Conservation (phyloP, 495 filamentous ascomycete species). For the Xylaria palmicola region DNA sequence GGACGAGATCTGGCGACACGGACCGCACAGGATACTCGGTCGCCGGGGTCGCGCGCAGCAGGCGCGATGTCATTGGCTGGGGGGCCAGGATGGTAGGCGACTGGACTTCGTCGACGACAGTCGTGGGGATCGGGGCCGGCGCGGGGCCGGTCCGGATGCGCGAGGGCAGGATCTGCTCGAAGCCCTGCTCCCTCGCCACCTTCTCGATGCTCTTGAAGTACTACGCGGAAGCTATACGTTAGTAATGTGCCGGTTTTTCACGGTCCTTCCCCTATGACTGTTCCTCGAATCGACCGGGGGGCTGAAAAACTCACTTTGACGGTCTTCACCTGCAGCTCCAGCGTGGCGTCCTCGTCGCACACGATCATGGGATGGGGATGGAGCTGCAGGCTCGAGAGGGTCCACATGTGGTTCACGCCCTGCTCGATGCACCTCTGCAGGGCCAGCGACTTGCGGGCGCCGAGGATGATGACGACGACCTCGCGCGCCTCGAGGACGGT, state of each 20-base stretch:
- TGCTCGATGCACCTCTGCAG: conserved; percentile 78
- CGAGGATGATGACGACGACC: conserved; percentile 79
- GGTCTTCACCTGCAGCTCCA: conserved; percentile 82
- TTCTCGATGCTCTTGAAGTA: conserved; percentile 70
- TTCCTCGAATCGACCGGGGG: too few relatives aligned
- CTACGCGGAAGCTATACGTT: conserved; percentile 30
- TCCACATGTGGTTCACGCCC: conserved; percentile 89
- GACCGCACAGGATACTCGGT: conserved; percentile 50
- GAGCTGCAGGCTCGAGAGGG: conserved; percentile 73
- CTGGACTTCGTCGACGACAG: conserved; percentile 35
- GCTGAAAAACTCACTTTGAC: conserved; percentile 68
- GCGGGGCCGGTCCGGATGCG: conserved; percentile 40
- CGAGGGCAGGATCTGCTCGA: conserved; percentile 58
- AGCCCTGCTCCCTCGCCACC: conserved; percentile 55
- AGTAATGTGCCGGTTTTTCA: conserved; percentile 7
- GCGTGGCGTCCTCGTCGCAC: conserved; percentile 80
- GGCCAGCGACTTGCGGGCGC: conserved; percentile 78
- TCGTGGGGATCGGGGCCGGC: conserved; percentile 24
- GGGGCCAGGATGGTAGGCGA: conserved; percentile 46
- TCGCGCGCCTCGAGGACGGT: conserved; percentile 80
- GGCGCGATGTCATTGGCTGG: conserved; percentile 47
- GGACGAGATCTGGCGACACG: conserved; percentile 56
- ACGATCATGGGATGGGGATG: conserved; percentile 79
- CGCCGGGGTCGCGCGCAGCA: conserved; percentile 45
- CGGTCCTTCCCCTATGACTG: too few relatives aligned